phyloP scores from a whole-genome alignment of 257 asterid species.

The Mitragyna speciosa region DNA sequence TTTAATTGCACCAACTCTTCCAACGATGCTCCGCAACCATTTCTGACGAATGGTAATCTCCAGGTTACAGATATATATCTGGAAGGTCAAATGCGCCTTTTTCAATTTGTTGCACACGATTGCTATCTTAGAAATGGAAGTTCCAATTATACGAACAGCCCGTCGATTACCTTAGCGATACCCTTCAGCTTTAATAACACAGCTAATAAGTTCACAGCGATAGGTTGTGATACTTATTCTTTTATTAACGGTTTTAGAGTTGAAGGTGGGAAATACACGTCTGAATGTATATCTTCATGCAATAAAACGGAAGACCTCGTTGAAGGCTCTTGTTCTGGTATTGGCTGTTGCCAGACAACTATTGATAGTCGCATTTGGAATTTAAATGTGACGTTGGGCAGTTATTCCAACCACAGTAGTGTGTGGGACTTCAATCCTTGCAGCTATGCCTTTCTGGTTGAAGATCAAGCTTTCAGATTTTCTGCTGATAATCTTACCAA shows the following conservation, averaged over 20 bases:
- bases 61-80: conserved; percentile 24
- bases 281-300: conserved; percentile 40
- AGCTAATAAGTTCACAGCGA: conserved; percentile 25
- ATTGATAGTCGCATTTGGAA: background rate
- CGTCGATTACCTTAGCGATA: accelerated
- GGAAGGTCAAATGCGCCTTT: conserved; percentile 12
- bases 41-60: background rate
- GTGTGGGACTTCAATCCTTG: conserved; percentile 1
- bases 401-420: background rate
- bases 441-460: conserved; percentile 3
- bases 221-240: conserved; percentile 40
- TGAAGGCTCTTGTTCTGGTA: conserved; percentile 20
- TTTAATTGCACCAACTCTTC: conserved; percentile 17
- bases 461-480: background rate
- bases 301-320: background rate
- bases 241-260: conserved; percentile 6
- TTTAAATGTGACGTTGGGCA: background rate
- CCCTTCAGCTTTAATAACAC: conserved; percentile 13
- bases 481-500: background rate
- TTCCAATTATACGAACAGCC: background rate
- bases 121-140: background rate
- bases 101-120: conserved; percentile 8
- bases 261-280: background rate
- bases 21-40: conserved; percentile 2
- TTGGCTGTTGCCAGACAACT: conserved; percentile 3